Evolutionary conservation across 78 protist genomes (phyloP).

Genomic region (Neovahlkampfia damariscottae): DNA sequence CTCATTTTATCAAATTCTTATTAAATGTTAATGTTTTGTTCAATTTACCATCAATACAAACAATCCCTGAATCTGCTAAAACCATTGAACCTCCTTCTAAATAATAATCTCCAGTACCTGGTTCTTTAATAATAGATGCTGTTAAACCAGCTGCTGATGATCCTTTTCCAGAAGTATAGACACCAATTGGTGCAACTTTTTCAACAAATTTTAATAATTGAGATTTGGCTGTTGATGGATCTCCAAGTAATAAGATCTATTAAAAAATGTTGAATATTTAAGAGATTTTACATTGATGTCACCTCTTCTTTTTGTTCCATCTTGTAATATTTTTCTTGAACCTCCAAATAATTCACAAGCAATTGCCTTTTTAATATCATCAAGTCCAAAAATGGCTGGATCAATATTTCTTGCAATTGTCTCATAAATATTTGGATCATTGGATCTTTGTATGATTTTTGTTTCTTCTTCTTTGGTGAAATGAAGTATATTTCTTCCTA

Average conservation of each 20-base stretch:
- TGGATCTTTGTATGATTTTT: conserved; percentile 14
- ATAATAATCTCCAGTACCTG: conserved; percentile 71
- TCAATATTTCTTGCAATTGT: conserved; percentile 53
- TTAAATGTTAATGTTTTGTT: no score
- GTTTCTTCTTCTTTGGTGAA: conserved; percentile 55
- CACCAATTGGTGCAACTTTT: conserved; percentile 86
- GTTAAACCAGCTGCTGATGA: conserved; percentile 97
- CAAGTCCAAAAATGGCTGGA: conserved; percentile 90
- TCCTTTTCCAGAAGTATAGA: conserved; percentile 97
- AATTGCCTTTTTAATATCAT: conserved; percentile 84
- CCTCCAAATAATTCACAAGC: conserved; percentile 92
- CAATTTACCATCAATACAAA: conserved; percentile 96
- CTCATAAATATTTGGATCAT: conserved; percentile 44
- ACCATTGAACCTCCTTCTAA: conserved; percentile 99
- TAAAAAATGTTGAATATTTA: no score
- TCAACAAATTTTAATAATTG: conserved; percentile 92
- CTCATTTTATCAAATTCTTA: conserved; percentile 98
- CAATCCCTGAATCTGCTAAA: conserved; percentile 98
- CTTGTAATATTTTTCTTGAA: conserved; percentile 66
- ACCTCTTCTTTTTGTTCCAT: conserved; percentile 92
- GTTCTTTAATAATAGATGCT: conserved; percentile 89
- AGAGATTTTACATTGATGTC: conserved; percentile 99
- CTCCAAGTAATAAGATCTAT: conserved; percentile 99
- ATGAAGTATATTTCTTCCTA: neutral
- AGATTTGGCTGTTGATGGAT: conserved; percentile 98